phyloP scores from a whole-genome alignment of 139 green algal species.

The Diplosphaera chodatii region DNA sequence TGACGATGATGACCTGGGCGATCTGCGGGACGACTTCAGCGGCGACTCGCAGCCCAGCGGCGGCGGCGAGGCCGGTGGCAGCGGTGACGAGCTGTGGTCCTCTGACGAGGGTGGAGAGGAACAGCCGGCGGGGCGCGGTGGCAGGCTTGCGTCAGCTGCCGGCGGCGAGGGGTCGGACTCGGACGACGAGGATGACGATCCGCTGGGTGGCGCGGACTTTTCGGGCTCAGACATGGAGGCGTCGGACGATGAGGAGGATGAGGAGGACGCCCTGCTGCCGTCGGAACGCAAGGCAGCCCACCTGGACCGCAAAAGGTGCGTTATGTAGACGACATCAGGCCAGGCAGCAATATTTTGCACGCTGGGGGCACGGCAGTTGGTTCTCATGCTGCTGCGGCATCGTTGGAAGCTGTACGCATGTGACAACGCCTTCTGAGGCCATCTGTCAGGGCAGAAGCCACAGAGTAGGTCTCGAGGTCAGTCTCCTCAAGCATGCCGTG shows the following conservation, averaged over 20 bases:
- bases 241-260: conserved; percentile 22
- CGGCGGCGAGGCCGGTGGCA: conserved; percentile 3
- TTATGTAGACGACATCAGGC: too few relatives aligned
- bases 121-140: neutral
- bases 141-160: neutral
- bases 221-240: neutral
- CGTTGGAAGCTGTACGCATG: too few relatives aligned
- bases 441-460: too few relatives aligned
- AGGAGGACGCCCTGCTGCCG: conserved; percentile 46
- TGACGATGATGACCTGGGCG: neutral
- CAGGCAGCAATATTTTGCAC: too few relatives aligned
- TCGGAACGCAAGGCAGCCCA: conserved; percentile 39
- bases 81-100: neutral
- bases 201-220: neutral
- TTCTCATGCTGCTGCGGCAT: too few relatives aligned
- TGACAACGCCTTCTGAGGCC: too few relatives aligned
- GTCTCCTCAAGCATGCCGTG: too few relatives aligned
- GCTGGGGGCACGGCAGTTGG: too few relatives aligned
- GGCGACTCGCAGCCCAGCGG: neutral
- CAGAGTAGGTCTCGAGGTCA: too few relatives aligned
- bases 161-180: neutral
- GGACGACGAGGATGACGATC: conserved; percentile 7
- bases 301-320: conserved; percentile 47
- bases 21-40: neutral
- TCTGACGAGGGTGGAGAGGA: conserved; percentile 9